Evolutionary conservation across 306 rosid genomes (phyloP).

Genomic region (Neltuma alba): DNA sequence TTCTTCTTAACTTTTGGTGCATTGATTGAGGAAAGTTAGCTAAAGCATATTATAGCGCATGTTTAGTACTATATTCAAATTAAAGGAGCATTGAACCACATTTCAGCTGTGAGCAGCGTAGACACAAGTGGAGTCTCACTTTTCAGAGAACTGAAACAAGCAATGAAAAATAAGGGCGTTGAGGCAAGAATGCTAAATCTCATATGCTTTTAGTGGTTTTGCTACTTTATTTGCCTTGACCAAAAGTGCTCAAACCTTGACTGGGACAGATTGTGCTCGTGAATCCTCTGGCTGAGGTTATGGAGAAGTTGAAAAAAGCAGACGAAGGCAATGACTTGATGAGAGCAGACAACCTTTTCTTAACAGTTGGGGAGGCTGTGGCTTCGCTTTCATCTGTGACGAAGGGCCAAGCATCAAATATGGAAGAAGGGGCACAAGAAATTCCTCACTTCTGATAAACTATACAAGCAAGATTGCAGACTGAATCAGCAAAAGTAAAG

Average conservation of each 20-base stretch:
- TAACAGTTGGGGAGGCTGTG: slow-evolving; percentile 83
- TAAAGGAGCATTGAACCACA: neutral
- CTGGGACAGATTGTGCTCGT: slow-evolving; percentile 71
- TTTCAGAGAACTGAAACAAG: slow-evolving; percentile 59
- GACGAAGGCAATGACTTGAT: slow-evolving; percentile 50
- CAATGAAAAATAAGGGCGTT: slow-evolving; percentile 56
- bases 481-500: slow-evolving; percentile 18
- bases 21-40: neutral
- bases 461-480: slow-evolving; percentile 13
- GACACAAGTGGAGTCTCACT: slow-evolving; percentile 91
- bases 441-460: slow-evolving; percentile 1
- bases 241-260: neutral
- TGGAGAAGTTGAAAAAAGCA: slow-evolving; percentile 64
- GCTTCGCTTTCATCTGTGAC: slow-evolving; percentile 55
- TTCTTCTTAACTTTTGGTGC: neutral
- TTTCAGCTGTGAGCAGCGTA: slow-evolving; percentile 81
- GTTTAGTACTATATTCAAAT: neutral
- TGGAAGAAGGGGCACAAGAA: slow-evolving; percentile 29
- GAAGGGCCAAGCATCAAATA: slow-evolving; percentile 44
- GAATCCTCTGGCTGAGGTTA: slow-evolving; percentile 87
- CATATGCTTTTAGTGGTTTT: neutral
- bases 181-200: slow-evolving; percentile 52
- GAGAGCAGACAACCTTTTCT: slow-evolving; percentile 54
- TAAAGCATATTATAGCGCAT: slow-evolving; percentile 8
- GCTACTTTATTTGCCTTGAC: neutral